A percentile compares a stretch with the other conserved stretches of the same genome.
phyloP scores from a whole-genome alignment of 371 early-diverging fungal species.

The Apophysomyces variabilis region DNA sequence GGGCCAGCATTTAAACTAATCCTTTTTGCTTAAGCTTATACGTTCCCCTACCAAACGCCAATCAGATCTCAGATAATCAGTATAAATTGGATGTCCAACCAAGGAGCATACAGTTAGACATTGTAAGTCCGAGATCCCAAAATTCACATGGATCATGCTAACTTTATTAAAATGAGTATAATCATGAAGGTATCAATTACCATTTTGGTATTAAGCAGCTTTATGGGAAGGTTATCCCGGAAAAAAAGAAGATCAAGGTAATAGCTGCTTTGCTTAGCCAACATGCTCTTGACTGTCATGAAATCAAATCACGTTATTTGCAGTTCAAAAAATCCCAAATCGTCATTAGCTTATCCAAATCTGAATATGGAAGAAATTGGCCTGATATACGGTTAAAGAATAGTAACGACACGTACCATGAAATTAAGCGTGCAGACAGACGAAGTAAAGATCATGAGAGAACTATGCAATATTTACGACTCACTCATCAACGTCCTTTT shows the following conservation, averaged over 20 bases:
- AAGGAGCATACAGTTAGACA: constrained; percentile 26
- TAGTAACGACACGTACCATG: constrained; percentile 29
- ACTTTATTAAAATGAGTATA: constrained; percentile 14
- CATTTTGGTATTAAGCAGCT: constrained; percentile 31
- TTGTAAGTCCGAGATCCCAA: constrained; percentile 17
- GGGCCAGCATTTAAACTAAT: not conserved
- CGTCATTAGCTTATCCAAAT: constrained; percentile 29
- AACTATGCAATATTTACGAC: not conserved
- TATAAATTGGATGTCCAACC: constrained; percentile 23
- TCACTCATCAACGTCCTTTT: too few species aligned
- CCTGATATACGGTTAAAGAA: constrained; percentile 27
- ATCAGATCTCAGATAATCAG: constrained; percentile 19
- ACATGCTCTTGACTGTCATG: too few species aligned
- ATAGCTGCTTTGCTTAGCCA: not conserved
- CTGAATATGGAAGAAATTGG: constrained; percentile 28
- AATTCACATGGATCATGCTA: not conserved
- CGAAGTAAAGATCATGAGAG: constrained; percentile 12
- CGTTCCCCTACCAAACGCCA: constrained; percentile 22
- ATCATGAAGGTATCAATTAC: constrained; percentile 32
- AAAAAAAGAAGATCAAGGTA: constrained; percentile 23
- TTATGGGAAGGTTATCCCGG: constrained; percentile 20
- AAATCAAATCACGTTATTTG: not conserved
- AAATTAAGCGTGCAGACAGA: constrained; percentile 27
- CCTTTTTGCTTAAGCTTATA: constrained; percentile 23
- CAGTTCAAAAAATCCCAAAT: constrained; percentile 28